A percentile compares a stretch with the other conserved stretches of the same genome.
phyloP scores from a whole-genome alignment of 2,329 filamentous ascomycete genomes.

The Berkeleyomyces basicola region DNA sequence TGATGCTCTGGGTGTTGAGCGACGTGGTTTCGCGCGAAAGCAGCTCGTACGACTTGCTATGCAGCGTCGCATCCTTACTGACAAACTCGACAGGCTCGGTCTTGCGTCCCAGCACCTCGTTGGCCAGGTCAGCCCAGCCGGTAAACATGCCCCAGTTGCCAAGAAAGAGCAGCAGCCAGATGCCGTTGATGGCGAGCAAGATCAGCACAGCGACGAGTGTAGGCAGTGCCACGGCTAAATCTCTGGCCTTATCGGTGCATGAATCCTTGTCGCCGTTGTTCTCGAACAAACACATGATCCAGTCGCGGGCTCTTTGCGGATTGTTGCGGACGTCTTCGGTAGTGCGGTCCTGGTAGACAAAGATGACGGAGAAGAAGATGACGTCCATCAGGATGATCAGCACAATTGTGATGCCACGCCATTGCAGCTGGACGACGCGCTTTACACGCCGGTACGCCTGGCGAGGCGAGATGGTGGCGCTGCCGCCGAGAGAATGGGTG shows the following conservation, averaged over 20 bases:
- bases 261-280: conserved; percentile 42
- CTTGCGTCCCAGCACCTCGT: conserved; percentile 28
- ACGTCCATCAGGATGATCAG: conserved; percentile 81
- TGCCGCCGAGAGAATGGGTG: conserved; percentile 52
- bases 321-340: conserved; percentile 42
- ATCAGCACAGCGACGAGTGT: conserved; percentile 70
- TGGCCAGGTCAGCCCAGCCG: conserved; percentile 60
- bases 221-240: conserved; percentile 54
- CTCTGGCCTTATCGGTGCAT: conserved; percentile 45
- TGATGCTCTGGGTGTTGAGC: conserved; percentile 30
- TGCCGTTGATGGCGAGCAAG: conserved; percentile 67
- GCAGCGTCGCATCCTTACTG: conserved; percentile 63
- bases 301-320: conserved; percentile 37
- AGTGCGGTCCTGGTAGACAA: conserved; percentile 71
- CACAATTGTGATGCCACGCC: conserved; percentile 82
- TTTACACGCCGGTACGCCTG: conserved; percentile 78
- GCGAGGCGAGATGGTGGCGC: conserved; percentile 61
- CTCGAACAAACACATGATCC: conserved; percentile 54
- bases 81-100: conserved; percentile 59
- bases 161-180: conserved; percentile 72
- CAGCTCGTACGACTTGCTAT: conserved; percentile 66
- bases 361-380: conserved; percentile 83
- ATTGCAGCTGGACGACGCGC: conserved; percentile 79
- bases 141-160: conserved; percentile 70
- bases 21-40: conserved; percentile 42